These are phyloP conservation scores for Botryosphaeria dothidea DNA, from an alignment of 2,329 filamentous ascomycete species.

Conservation along the genomic window DNA sequence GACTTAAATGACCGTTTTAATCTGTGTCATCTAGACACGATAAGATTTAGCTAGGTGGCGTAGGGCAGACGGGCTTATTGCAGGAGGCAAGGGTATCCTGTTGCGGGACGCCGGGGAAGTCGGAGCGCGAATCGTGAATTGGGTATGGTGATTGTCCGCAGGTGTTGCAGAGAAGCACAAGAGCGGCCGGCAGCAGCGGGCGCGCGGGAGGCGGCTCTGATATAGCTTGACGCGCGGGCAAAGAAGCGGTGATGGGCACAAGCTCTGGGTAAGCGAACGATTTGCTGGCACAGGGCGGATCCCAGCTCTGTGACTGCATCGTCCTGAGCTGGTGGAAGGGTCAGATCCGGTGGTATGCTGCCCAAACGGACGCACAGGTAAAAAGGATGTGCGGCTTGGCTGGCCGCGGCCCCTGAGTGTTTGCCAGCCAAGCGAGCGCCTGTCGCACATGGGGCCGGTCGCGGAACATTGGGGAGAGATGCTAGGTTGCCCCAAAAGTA, in stretches of 20 bases:
- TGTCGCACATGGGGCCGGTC: conserved; percentile 13
- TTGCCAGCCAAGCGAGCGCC: conserved; percentile 16
- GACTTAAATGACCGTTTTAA: conserved; percentile 19
- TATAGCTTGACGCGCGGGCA: conserved; percentile 17
- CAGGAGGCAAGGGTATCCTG: conserved; percentile 20
- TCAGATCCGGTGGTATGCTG: conserved; percentile 21
- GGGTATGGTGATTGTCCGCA: conserved; percentile 10
- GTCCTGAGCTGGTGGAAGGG: conserved; percentile 17
- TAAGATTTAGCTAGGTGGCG: conserved; percentile 20
- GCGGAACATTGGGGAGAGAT: conserved; percentile 17
- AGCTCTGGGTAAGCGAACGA: conserved; percentile 18
- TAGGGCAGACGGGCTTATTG: conserved; percentile 20
- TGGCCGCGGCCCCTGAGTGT: conserved; percentile 17
- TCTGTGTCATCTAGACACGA: conserved; percentile 21
- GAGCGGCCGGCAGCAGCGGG: conserved; percentile 18
- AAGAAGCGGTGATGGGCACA: conserved; percentile 12
- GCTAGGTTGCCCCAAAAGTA: conserved; percentile 18
- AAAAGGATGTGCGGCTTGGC: conserved; percentile 20
- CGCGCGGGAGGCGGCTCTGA: conserved; percentile 17
- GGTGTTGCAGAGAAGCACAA: conserved; percentile 17
- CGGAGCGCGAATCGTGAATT: conserved; percentile 18
- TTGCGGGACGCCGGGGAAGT: conserved; percentile 17
- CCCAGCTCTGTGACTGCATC: conserved; percentile 18
- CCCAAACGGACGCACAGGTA: conserved; percentile 16
- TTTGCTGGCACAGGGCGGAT: conserved; percentile 19